Base-by-base conservation (phyloP, 352 stramenopile species). In the Phytophthora fragariae region DNA sequence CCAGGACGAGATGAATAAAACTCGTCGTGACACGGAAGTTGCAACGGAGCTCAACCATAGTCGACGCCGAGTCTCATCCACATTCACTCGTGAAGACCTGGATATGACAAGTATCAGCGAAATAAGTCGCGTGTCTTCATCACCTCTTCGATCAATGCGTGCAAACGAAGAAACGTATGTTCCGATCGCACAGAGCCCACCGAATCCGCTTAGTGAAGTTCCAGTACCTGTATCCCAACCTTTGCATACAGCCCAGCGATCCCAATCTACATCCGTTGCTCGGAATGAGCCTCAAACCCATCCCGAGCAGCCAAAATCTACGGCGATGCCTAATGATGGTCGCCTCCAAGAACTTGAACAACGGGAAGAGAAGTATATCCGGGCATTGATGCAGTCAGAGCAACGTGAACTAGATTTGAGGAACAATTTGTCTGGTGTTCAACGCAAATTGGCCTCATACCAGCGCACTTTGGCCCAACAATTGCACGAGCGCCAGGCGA, bases 311-410 rank as follows among this genome's bases (percentile, higher is more conserved):
- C 12, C 54, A 11, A 57, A 41, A 70, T 1, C 9, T 50, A 12
- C 35, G 5, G 29, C 53, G 8, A 17, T 24, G 8, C 15, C 39
- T 57, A 69, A 68, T 49, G 75, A 78, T 19, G 46, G 59, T 21
- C 75, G 77, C 11, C 73, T 89, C 17, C 79, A 88, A 5, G 84
- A 92, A 19, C 81, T 92, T 0, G 82, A 93, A 27, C 73, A 87
- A 1, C 79, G 84, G 21, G 88, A 95, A 70, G 85, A 85, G 11
- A 91, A 92, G 54, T 93, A 93, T 53, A 90, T 95, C 21, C 77
- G 82, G 15, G 86, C 86, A 8, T 61, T 95, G 21, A 95, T 95
- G 79, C 82, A 89, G 62, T 93, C 85, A 0, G 88, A 95, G 62
- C 88, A 93, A 31, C 80, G 86, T 17, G 88, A 95, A 54, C 65